These are phyloP conservation scores for Volvariella surrecta DNA, from an alignment of 1,284 basidiomycete genomes.

Conservation along the genomic window DNA sequence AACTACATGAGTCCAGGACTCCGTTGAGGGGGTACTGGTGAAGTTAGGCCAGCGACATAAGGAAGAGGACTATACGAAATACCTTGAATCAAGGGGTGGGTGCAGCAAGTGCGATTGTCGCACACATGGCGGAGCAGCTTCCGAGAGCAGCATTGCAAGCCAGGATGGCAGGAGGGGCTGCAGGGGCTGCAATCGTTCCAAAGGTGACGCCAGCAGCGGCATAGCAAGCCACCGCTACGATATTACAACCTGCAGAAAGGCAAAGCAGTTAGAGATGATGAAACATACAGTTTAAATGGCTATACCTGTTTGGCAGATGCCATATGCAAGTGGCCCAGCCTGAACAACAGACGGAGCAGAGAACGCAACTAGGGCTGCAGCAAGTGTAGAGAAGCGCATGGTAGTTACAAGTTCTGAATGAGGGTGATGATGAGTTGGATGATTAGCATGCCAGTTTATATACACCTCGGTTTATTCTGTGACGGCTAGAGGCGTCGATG, in stretches of 20 bases:
- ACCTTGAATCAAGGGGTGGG: constrained; percentile 22
- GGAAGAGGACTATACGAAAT: too few relatives aligned
- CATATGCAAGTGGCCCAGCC: constrained; percentile 38
- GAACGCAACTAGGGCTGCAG: background rate
- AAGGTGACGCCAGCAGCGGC: constrained; percentile 42
- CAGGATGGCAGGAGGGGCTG: constrained; percentile 34
- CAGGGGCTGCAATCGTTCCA: constrained; percentile 33
- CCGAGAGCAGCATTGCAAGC: constrained; percentile 45
- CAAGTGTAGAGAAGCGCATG: background rate
- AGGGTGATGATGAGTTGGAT: background rate
- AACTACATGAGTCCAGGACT: too few relatives aligned
- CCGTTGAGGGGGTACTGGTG: too few relatives aligned
- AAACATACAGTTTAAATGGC: too few relatives aligned
- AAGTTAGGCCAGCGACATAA: too few relatives aligned
- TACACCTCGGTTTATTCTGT: too few relatives aligned
- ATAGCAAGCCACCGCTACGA: constrained; percentile 43
- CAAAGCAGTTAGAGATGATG: too few relatives aligned
- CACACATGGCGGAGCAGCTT: constrained; percentile 33
- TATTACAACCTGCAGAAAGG: constrained; percentile 43
- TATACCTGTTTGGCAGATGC: constrained; percentile 38
- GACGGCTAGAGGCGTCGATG: too few relatives aligned
- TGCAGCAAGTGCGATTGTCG: constrained; percentile 21
- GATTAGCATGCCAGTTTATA: too few relatives aligned
- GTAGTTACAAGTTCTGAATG: background rate
- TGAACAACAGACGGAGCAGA: background rate